phyloP scores from a whole-genome alignment of 116 monocot species.

The Thalassia testudinum region DNA sequence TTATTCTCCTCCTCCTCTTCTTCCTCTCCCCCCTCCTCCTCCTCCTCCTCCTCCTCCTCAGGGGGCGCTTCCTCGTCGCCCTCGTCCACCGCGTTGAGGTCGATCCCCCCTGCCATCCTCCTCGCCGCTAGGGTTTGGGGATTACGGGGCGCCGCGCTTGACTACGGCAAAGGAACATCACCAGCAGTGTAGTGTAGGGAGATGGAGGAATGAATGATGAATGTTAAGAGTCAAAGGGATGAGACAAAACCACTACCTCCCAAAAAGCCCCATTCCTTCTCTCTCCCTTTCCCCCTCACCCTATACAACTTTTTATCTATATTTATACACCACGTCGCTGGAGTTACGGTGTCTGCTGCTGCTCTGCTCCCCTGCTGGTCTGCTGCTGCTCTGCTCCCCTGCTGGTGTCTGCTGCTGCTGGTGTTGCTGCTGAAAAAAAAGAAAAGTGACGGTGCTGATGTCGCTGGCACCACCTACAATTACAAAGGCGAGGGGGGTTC shows the following conservation, averaged over 20 bases:
- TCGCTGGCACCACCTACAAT: neutral
- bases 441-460: neutral
- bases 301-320: neutral
- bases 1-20: neutral
- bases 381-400: neutral
- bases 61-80: constrained; percentile 17
- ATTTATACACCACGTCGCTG: neutral
- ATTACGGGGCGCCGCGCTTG: neutral
- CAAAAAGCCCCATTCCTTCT: neutral
- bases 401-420: neutral
- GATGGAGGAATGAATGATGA: no score
- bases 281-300: neutral
- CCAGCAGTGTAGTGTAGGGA: no score
- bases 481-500: no score
- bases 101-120: constrained; percentile 12
- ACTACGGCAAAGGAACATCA: neutral
- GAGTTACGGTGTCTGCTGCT: neutral
- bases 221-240: no score
- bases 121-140: neutral
- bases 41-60: constrained; percentile 18
- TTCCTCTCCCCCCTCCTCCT: constrained; percentile 4
- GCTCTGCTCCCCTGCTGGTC: neutral
- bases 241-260: neutral
- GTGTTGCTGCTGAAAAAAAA: neutral
- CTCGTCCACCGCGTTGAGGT: constrained; percentile 25